Evolutionary conservation across 257 asterid genomes (phyloP), one percentile per base, ranked within the genome.

Genomic region (Rubia yunnanensis): DNA sequence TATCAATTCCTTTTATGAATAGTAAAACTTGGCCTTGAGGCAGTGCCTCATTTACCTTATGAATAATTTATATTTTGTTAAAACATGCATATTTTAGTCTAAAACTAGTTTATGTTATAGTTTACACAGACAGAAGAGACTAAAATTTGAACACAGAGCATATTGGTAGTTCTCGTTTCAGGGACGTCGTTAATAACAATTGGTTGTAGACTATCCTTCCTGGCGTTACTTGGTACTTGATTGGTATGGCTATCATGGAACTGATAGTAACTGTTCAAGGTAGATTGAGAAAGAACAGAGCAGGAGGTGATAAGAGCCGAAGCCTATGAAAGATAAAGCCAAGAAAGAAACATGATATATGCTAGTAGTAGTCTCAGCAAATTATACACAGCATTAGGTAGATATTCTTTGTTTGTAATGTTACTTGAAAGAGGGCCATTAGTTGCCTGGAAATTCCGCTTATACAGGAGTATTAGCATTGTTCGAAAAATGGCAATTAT

Each of bases 211-310:
- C 75, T 53, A 67, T 59, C 60, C 76, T 86, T 58, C 95, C 94
- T 2, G 95, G 89, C 54, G 69, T 82, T 65, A 85, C 95, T 9
- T 86, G 98, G 98, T 86, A 82, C 71, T 75, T 88, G 28, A 75
- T 88, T 65, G 88, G 74, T 31, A 60, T 72, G 72, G 83, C 66
- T 72, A 61, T 78, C 14, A 69, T 89, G 22, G 92, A 78, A 79
- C 56, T 88, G 14, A 78, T 83, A 3, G 79, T 26, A 44, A 76
- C 84, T 66, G 14, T 87, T 63, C 66, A 79, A 63, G 69, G 81
- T 64, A 79, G 73, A 56, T 66, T 74, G 39, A 52, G 62, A 50
- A 60, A 64, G 10, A 7, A 65, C 46, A 60, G 46, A 48, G 5
- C 63, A 64, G 62, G 60, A 62, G 71, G 3, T 3, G 20, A 17